phyloP scores from a whole-genome alignment of 1,284 basidiomycete genomes.

The Stereum hirsutum region DNA sequence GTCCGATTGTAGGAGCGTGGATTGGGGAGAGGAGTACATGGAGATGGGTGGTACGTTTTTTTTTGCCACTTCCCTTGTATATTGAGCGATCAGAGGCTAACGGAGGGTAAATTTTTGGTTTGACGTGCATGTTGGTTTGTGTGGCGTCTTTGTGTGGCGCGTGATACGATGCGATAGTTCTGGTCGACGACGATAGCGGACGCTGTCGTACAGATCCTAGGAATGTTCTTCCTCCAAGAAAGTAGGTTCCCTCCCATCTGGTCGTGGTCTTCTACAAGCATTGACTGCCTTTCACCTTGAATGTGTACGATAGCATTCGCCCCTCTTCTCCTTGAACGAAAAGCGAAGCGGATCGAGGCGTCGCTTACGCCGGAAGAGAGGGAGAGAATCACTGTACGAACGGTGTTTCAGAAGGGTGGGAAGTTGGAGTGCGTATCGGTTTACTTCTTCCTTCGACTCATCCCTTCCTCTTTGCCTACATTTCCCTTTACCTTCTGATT shows the following conservation, averaged over 20 bases:
- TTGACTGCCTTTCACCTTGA: neutral
- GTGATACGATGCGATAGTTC: conserved; percentile 19
- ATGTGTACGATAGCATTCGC: conserved; percentile 24
- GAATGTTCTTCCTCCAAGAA: conserved; percentile 36
- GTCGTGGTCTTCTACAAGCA: neutral
- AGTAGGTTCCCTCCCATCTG: conserved; percentile 19
- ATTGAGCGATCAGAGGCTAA: neutral
- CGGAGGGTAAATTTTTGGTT: no score
- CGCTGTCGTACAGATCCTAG: conserved; percentile 26
- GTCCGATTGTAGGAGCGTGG: conserved; percentile 29
- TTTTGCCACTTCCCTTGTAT: neutral
- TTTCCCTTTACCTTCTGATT: neutral
- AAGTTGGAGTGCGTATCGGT: conserved; percentile 19
- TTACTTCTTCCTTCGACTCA: neutral
- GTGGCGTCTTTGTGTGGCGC: neutral
- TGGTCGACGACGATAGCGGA: conserved; percentile 30
- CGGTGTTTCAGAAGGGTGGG: conserved; percentile 21
- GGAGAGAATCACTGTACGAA: conserved; percentile 15
- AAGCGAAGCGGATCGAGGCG: conserved; percentile 29
- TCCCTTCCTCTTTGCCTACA: neutral
- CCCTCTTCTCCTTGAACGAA: conserved; percentile 37
- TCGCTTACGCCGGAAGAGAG: conserved; percentile 25
- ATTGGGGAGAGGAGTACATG: conserved; percentile 28
- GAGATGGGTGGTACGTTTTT: conserved; percentile 25
- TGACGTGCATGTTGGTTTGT: neutral